These are phyloP conservation scores for Diaporthe capsici DNA, from an alignment of 2,329 filamentous ascomycete genomes.

Conservation along the genomic window DNA sequence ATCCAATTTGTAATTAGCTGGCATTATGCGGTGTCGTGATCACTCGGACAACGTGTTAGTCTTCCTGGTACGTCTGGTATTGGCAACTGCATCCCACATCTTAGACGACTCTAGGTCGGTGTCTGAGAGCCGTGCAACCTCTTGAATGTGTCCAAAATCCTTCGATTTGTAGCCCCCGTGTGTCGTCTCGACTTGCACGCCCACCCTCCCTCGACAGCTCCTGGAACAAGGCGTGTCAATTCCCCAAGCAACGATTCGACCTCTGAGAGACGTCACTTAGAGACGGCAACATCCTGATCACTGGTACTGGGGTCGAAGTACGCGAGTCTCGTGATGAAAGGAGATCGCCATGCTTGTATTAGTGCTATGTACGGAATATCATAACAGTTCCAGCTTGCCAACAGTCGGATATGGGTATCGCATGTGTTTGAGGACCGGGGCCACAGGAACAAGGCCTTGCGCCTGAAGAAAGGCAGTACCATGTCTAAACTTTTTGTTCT, in stretches of 20 bases:
- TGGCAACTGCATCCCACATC: neutral
- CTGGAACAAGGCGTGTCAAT: neutral
- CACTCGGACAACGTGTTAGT: neutral
- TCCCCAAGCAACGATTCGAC: neutral
- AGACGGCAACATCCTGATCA: no score
- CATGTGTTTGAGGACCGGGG: neutral
- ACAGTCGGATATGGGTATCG: constrained; percentile 34
- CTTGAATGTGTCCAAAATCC: neutral
- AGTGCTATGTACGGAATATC: constrained; percentile 28
- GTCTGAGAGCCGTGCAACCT: neutral
- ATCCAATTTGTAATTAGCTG: neutral
- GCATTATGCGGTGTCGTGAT: neutral
- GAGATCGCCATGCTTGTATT: constrained; percentile 28
- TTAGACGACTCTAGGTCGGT: neutral
- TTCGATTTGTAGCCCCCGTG: no score
- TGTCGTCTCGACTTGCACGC: neutral
- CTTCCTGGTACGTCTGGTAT: neutral
- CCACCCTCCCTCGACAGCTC: neutral
- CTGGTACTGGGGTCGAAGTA: neutral
- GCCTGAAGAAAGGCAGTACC: constrained; percentile 14
- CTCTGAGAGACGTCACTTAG: neutral
- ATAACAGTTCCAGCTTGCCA: constrained; percentile 15
- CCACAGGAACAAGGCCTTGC: constrained; percentile 9
- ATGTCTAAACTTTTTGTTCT: constrained; percentile 12
- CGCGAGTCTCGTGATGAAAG: no score